phyloP scores from a whole-genome alignment of 768 basidiomycete species.

The Pholiota microspora region DNA sequence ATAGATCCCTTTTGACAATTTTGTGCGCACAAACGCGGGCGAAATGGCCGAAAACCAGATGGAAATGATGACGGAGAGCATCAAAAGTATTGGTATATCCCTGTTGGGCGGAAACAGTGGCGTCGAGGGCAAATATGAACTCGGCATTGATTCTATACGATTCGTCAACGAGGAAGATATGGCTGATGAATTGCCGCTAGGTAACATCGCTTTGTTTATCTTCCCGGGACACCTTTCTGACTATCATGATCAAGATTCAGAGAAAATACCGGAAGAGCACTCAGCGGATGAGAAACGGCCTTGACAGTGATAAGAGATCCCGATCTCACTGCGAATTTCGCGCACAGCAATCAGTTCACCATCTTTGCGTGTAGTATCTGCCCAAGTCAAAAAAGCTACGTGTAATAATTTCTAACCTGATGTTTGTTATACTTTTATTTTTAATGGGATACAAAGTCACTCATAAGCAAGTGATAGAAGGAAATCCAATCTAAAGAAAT shows the following conservation, averaged over 20 bases:
- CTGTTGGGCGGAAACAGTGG: slow-evolving; percentile 83
- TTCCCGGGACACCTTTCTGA: not conserved
- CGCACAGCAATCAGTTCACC: no score
- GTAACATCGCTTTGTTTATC: slow-evolving; percentile 15
- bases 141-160: slow-evolving; percentile 78
- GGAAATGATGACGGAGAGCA: slow-evolving; percentile 67
- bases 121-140: slow-evolving; percentile 72
- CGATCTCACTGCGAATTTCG: no score
- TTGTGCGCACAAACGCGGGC: slow-evolving; percentile 73
- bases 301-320: no score
- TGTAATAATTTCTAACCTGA: not conserved
- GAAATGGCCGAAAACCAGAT: slow-evolving; percentile 71
- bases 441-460: slow-evolving; percentile 2
- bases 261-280: not conserved
- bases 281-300: slow-evolving; percentile 2
- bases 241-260: not conserved
- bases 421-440: slow-evolving; percentile 5
- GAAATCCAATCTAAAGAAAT: slow-evolving; percentile 7
- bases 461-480: not conserved
- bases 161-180: slow-evolving; percentile 77
- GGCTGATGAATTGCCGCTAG: slow-evolving; percentile 26
- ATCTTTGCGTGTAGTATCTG: no score
- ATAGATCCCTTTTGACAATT: slow-evolving; percentile 79
- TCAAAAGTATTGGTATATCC: slow-evolving; percentile 84
- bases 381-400: not conserved